Evolutionary conservation across 2,329 filamentous ascomycete genomes (phyloP), one percentile per base, ranked within the genome.

Genomic region (Aschersonia sp.): DNA sequence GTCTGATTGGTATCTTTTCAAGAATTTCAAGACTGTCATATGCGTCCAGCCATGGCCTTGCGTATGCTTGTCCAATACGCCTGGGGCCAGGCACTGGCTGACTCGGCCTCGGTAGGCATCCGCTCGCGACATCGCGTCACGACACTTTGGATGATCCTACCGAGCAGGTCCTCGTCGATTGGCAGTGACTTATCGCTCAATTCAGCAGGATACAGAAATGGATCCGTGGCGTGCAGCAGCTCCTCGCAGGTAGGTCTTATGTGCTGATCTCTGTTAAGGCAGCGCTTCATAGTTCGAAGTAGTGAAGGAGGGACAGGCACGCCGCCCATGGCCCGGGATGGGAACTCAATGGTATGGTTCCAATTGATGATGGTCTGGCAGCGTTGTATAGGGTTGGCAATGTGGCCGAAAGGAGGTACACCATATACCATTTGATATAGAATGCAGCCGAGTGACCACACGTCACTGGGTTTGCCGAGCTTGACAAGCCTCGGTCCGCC

Each of bases 361-460:
- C 80, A 85, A 63, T 91, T 86, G 55, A 89, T 85, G 59, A 94
- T 92, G 51, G 86, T 85, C 64, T 88, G 82, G 61, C 94, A 92
- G 29, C 88, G 82, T 40, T 85, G 80, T 69, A 94, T 86, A 59
- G 83, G 86, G 65, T 91, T 92, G 50, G 79, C 72, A 55, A 98
- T 94, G 61, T 97, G 89, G 10, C 84, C 89, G 59, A 98, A 98
- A 0, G 92, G 92, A 3, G 88, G 85, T n/a, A 84, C 76, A n/a
- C 92, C 92, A 61, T 98, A 98, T 1, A 91, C 86, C 85, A 98
- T 94, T 62, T 97, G 91, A 67, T 94, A 98, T 10, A 98, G 72
- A 51, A 98, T 97, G 61, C 92, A 98, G 20, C 92, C 92, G 10
- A 98, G 68, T 61, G 85, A 91, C 92, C 92, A 98, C 20, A 98